These are phyloP conservation scores for Aspergillus egyptiacus DNA, from an alignment of 495 filamentous ascomycete genomes.

Conservation along the genomic window DNA sequence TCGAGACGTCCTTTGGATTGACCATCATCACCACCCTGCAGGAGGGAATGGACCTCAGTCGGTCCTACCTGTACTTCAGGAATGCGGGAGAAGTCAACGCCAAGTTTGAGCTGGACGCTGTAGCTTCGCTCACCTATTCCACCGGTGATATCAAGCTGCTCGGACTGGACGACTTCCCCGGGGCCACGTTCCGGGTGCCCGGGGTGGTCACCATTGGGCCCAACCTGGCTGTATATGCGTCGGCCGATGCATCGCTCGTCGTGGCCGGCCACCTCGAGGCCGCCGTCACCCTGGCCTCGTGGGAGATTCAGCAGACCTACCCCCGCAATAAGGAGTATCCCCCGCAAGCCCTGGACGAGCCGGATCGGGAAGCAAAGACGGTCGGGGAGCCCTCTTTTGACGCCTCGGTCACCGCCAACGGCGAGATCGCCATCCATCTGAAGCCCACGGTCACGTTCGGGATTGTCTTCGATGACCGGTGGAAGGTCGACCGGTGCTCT, in stretches of 20 bases:
- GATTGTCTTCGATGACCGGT: slow-evolving; percentile 20
- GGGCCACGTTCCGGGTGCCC: slow-evolving; percentile 28
- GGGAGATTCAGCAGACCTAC: slow-evolving; percentile 20
- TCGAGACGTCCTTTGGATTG: slow-evolving; percentile 23
- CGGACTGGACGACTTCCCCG: slow-evolving; percentile 16
- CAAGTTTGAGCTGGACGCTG: slow-evolving; percentile 22
- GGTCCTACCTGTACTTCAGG: slow-evolving; percentile 24
- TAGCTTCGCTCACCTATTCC: slow-evolving; percentile 1
- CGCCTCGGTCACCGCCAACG: slow-evolving; percentile 10
- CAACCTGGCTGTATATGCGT: slow-evolving; percentile 21
- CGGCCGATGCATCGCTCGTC: slow-evolving; percentile 13
- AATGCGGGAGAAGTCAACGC: slow-evolving; percentile 23
- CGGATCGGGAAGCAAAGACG: slow-evolving; percentile 10
- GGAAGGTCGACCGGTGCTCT: slow-evolving; percentile 15
- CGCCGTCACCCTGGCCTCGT: slow-evolving; percentile 11
- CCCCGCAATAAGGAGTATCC: slow-evolving; percentile 10
- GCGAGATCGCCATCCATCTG: slow-evolving; percentile 8
- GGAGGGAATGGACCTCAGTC: slow-evolving; percentile 17
- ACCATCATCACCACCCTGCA: slow-evolving; percentile 17
- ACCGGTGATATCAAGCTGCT: slow-evolving; percentile 12
- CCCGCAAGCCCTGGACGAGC: slow-evolving; percentile 7
- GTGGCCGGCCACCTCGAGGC: slow-evolving; percentile 16
- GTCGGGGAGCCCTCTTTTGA: slow-evolving; percentile 11
- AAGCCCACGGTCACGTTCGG: slow-evolving; percentile 24
- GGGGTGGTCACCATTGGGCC: slow-evolving; percentile 33